phyloP scores from a whole-genome alignment of 768 basidiomycete species.

The Austroboletus festivus region DNA sequence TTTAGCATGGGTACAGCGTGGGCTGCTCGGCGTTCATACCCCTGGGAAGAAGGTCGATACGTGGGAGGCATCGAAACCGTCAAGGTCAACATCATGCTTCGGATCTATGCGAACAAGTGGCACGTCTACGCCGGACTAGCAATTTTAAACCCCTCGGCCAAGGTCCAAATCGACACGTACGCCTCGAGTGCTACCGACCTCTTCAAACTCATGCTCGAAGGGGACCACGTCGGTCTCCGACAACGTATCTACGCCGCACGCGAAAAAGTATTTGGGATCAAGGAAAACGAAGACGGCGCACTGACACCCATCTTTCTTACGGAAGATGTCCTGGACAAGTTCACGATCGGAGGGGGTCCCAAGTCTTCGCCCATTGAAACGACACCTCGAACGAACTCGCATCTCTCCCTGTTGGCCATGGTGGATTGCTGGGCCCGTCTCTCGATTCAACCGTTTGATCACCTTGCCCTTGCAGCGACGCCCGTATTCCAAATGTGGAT shows the following conservation, averaged over 20 bases:
- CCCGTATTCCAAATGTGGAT: conserved; percentile 97
- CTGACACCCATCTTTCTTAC: conserved; percentile 72
- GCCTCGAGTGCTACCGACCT: conserved; percentile 81
- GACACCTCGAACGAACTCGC: conserved; percentile 64
- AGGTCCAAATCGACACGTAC: conserved; percentile 87
- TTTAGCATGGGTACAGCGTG: conserved; percentile 97
- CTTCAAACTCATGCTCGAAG: conserved; percentile 90
- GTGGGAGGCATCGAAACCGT: conserved; percentile 97
- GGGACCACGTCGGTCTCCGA: conserved; percentile 53
- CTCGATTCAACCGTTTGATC: conserved; percentile 82
- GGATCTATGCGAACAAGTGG: conserved; percentile 97
- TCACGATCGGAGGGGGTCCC: conserved; percentile 62
- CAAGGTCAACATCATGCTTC: conserved; percentile 91
- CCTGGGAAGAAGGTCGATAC: conserved; percentile 95
- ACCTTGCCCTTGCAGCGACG: conserved; percentile 91
- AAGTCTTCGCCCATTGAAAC: conserved; percentile 6
- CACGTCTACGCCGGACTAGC: conserved; percentile 99
- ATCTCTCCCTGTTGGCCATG: conserved; percentile 94
- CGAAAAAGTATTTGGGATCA: conserved; percentile 69
- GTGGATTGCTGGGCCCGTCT: conserved; percentile 96
- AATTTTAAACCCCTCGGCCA: conserved; percentile 90
- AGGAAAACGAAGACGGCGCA: conserved; percentile 26
- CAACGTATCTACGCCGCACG: conserved; percentile 72
- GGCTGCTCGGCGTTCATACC: conserved; percentile 72
- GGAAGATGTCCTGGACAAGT: conserved; percentile 83